Evolutionary conservation across 1,139 yeast genomes (phyloP), one percentile per base, ranked within the genome.

Genomic region (Pichia sp.): DNA sequence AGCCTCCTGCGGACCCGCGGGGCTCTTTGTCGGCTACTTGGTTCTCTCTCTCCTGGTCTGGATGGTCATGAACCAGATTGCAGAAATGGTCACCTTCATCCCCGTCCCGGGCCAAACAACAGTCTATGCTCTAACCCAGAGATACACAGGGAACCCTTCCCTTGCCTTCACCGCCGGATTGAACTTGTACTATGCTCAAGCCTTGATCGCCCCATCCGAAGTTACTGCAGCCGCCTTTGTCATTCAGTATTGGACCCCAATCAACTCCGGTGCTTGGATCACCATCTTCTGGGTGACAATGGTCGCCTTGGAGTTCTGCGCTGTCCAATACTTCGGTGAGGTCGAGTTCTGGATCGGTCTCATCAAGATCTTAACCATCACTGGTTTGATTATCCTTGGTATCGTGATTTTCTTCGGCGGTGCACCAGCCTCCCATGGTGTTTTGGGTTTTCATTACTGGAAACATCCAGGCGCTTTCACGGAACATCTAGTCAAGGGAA

Each of bases 21-120:
- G 78, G n/a, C 64, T 81, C 47, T 69, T 80, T 13, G 65, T 77
- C 26, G 74, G 81, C n/a, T 81, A 78, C 65, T 51, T 75, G 23
- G 68, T 81, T 53, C 74, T 82, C 75, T 75, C 82, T 3, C 60
- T 75, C 29, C 75, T 81, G 52, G 78, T 82, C 46, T 82, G 75
- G 72, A 72, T 76, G 36, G 79, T 82, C 49, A 80, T 81, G 81
- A 81, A 80, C 60, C 74, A 75, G 67, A 68, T 83, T 57, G 85
- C 81, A n/a, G 88, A 82, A 65, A 81, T 83, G 84, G 80, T 82
- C 16, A 75, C 82, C 8, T 81, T 75, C 59, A 70, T 81, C 51
- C 88, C 88, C 0, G 59, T 74, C 34, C 75, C 77, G 2, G 81
- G 81, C 60, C 71, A 73, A 50, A 61, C 64, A 3, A 63, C 69